Base-by-base conservation (phyloP, 768 basidiomycete species). In the Russula lepida region DNA sequence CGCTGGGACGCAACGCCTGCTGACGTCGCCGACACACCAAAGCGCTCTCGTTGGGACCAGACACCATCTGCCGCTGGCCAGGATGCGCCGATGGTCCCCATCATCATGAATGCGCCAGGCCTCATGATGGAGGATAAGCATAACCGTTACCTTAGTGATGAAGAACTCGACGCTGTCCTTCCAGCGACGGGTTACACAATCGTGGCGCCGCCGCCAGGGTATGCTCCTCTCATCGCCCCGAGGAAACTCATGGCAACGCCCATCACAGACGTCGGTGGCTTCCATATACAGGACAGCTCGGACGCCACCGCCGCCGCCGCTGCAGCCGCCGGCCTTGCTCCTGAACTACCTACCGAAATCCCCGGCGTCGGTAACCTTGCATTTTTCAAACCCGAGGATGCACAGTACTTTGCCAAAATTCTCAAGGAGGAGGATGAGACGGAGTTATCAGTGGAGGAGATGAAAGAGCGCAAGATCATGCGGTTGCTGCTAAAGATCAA, bases 401-500 rank as follows among this genome's bases (percentile, higher is more conserved):
- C 95, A 1, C 88, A 95, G 71, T 99, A 98, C 74, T 98, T 99
- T 66, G 88, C 93, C 55, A 97, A 98, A 74, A 94, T 98, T 63
- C 72, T 92, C 58, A 92, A 90, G 70, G 92, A 97, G 75, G 95
- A 95, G 73, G 93, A 98, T 68, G 97, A 98, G 74, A 89, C 87
- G 2, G 85, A 89, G 71, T 78, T 98, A 50, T 84, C 89, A 0
- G 89, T 98, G 8, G 97, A 98, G 53, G 97, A 99, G 77, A 89
- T 98, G 85, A 99, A 99, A 76, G 97, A 98, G 76, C 86, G 95
- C 70, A 99, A 98, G 74, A 98, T 98, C 68, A 98, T 98, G 95
- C 88, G 97, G 27, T 76, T 99, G 25, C 78, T 99, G 56, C 81
- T 99, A 68, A 98, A 98, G 76, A 98, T 99, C 76, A 98, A 99